Conservation (phyloP, 805 yeast species). For the Candida sanyiensis region DNA sequence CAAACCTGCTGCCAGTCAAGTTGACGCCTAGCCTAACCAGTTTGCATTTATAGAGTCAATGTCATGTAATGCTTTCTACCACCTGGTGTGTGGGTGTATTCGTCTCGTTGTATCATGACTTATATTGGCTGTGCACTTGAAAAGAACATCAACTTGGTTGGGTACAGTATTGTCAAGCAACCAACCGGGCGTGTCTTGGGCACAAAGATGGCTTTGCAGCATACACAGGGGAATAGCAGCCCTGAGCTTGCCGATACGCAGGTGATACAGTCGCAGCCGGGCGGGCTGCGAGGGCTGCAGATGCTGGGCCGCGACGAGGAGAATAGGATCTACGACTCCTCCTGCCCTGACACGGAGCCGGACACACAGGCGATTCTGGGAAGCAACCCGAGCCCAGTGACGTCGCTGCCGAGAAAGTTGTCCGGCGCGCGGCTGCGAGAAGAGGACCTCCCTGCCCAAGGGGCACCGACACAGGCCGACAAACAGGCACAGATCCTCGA, state of each 20-base stretch:
- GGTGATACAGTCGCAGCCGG: conserved; percentile 14
- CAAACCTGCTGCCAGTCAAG: neutral
- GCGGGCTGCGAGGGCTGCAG: conserved; percentile 10
- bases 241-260: conserved; percentile 18
- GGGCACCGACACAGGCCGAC: conserved; percentile 1
- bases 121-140: too few species aligned
- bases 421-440: neutral
- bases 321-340: conserved; percentile 22
- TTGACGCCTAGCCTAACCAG: too few species aligned
- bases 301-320: conserved; percentile 19
- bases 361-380: conserved; percentile 19
- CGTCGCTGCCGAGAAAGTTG: neutral
- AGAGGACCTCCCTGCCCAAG: neutral
- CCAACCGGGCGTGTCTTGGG: too few species aligned
- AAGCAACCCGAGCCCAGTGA: neutral
- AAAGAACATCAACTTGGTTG: too few species aligned
- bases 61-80: too few species aligned
- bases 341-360: conserved; percentile 14
- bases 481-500: too few species aligned
- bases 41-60: too few species aligned
- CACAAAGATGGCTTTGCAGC: conserved; percentile 3
- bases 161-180: too few species aligned
- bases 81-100: too few species aligned
- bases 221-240: too few species aligned
- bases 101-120: too few species aligned